Conservation (phyloP, 805 yeast species). For the Brettanomyces bruxellensis region DNA sequence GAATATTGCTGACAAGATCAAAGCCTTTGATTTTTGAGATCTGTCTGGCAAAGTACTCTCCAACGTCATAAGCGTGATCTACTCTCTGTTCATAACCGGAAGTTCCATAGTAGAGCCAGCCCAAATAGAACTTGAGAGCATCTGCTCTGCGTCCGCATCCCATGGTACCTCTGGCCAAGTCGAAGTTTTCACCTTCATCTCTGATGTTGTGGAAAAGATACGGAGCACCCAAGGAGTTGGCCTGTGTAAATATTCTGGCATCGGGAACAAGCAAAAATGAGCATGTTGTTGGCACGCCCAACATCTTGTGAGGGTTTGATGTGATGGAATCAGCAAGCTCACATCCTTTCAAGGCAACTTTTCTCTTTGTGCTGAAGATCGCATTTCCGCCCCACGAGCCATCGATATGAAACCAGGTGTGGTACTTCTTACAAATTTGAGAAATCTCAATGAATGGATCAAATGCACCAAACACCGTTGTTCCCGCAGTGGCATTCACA, state of each 20-base stretch:
- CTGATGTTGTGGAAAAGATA: constrained; percentile 62
- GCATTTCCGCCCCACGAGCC: constrained; percentile 92
- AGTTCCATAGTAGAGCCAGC: constrained; percentile 75
- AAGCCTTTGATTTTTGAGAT: constrained; percentile 36
- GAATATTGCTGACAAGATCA: constrained; percentile 42
- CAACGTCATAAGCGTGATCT: constrained; percentile 63
- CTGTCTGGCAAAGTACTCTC: constrained; percentile 48
- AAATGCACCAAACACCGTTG: constrained; percentile 80
- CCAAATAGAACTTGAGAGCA: constrained; percentile 65
- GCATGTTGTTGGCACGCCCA: constrained; percentile 76
- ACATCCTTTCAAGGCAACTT: constrained; percentile 43
- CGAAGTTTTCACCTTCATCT: constrained; percentile 48
- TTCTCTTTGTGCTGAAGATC: constrained; percentile 47
- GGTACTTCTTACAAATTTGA: constrained; percentile 40
- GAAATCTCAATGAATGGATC: constrained; percentile 57
- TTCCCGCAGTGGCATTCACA: constrained; percentile 80
- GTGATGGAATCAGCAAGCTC: constrained; percentile 69
- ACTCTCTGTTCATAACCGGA: constrained; percentile 57
- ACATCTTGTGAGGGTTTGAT: constrained; percentile 78
- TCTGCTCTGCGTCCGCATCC: constrained; percentile 88
- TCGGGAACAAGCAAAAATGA: constrained; percentile 71
- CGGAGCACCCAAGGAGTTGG: constrained; percentile 74
- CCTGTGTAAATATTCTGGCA: constrained; percentile 51
- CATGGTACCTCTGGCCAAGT: constrained; percentile 84
- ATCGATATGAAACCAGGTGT: constrained; percentile 76